Evolutionary conservation across 805 yeast species (phyloP), one percentile per base, ranked within the genome.

Genomic region (Monosporozyma unispora): DNA sequence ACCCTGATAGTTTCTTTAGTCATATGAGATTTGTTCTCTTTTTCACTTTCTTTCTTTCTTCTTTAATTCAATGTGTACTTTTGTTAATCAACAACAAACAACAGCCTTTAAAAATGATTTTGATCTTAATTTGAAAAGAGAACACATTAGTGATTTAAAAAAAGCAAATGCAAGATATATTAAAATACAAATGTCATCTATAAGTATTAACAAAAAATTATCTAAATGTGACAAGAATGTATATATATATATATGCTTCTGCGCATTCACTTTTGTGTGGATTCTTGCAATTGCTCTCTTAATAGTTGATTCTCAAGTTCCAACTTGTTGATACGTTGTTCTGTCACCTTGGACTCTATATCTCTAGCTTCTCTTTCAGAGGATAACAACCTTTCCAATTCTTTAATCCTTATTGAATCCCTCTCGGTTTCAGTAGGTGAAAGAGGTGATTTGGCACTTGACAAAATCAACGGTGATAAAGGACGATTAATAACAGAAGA

Each of bases 331-430:
- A 82, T 70, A 42, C 83, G 65, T 43, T 66, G 63, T 45, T 74
- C 71, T 2, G 84, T 78, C 35, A 82, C 81, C 35, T 72, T 72
- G 48, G 73, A 72, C 55, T 84, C 90, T 49, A 80, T 71, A 19
- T 77, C 76, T 28, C 89, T 66, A 18, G 84, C 77, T 61, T 84
- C 93, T 52, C 88, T 70, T 53, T 85, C 90, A 5, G 80, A 72
- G 57, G 81, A 80, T 83, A 87, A 82, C 57, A 82, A 72, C 53
- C 71, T 77, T 39, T 79, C 78, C 41, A 85, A 62, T 54, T 82
- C 88, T 22, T 79, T 81, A 14, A 83, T 68, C 48, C 88, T 70
- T 44, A 80, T 56, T 49, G 70, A 21, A 14, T 46, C 39, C 11
- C 21, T 16, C 3, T 19, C 39, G 7, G 21, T 16, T 19, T 19